Percentiles rank a stretch among this genome's conserved stretches.
Evolutionary conservation across 768 basidiomycete genomes (phyloP).

Genomic region (Austroboletus eburneus): DNA sequence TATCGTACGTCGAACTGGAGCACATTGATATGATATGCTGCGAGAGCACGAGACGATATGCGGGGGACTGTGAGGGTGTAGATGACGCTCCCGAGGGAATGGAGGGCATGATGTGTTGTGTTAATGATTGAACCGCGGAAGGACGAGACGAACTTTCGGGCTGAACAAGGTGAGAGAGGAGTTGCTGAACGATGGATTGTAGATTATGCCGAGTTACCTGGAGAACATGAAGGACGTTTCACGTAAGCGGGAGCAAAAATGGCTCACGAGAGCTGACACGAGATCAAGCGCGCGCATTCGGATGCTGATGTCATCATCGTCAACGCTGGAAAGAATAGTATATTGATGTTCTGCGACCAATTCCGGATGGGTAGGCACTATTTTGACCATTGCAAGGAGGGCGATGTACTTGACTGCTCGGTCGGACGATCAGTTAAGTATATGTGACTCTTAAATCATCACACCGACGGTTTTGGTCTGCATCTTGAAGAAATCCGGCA

Average conservation of each 20-base stretch:
- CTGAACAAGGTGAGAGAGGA: slow-evolving; percentile 80
- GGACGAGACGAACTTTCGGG: slow-evolving; percentile 50
- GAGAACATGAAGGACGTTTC: background rate
- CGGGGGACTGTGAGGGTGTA: slow-evolving; percentile 66
- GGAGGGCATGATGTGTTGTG: slow-evolving; percentile 48
- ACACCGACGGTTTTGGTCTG: slow-evolving; percentile 90
- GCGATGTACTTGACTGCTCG: slow-evolving; percentile 95
- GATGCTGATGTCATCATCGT: slow-evolving; percentile 93
- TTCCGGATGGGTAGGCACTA: slow-evolving; percentile 87
- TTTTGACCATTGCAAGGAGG: slow-evolving; percentile 90
- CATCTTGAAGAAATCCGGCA: slow-evolving; percentile 84
- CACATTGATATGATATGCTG: slow-evolving; percentile 85
- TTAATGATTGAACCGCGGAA: slow-evolving; percentile 50
- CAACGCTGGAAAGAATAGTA: slow-evolving; percentile 83
- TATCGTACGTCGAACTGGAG: slow-evolving; percentile 77
- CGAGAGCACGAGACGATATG: slow-evolving; percentile 82
- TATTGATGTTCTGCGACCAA: slow-evolving; percentile 90
- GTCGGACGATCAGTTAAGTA: slow-evolving; percentile 16
- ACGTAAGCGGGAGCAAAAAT: background rate
- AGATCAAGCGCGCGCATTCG: slow-evolving; percentile 94
- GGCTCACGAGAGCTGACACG: slow-evolving; percentile 82
- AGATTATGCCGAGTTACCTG: slow-evolving; percentile 82
- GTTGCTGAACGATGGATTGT: slow-evolving; percentile 85
- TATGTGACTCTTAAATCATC: slow-evolving; percentile 9
- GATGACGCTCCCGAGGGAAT: slow-evolving; percentile 36